Percentiles rank a stretch among this genome's conserved stretches.
These are phyloP conservation scores for Rhizopus arrhizus DNA, from an alignment of 371 early-diverging fungal genomes.

Conservation along the genomic window DNA sequence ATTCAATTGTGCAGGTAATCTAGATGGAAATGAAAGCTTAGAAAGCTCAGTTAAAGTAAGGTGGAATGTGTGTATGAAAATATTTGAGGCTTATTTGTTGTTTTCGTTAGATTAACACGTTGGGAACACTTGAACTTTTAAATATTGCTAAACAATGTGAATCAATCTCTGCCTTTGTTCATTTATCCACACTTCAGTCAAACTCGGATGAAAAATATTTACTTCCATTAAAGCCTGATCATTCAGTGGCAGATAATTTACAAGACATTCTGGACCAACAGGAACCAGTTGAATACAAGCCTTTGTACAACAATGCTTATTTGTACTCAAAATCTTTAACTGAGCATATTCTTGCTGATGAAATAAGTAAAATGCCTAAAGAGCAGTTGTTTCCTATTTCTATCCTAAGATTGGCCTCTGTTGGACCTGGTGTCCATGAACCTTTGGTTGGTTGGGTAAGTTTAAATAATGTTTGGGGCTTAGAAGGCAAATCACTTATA, in stretches of 20 bases:
- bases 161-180: conserved; percentile 49
- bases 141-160: conserved; percentile 56
- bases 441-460: conserved; percentile 67
- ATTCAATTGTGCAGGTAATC: conserved; percentile 61
- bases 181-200: conserved; percentile 58
- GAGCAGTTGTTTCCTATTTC: conserved; percentile 47
- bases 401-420: conserved; percentile 58
- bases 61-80: not conserved
- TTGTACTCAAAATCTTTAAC: conserved; percentile 60
- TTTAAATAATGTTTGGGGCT: not conserved
- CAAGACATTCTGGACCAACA: conserved; percentile 11
- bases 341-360: conserved; percentile 55
- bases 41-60: conserved; percentile 55
- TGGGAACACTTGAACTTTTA: conserved; percentile 56
- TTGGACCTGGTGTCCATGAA: conserved; percentile 56
- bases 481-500: not conserved
- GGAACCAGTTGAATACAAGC: conserved; percentile 14
- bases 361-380: conserved; percentile 40
- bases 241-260: conserved; percentile 28
- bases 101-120: conserved; percentile 46
- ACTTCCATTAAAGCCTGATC: conserved; percentile 50
- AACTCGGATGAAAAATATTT: conserved; percentile 43
- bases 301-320: conserved; percentile 55
- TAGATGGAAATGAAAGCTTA: conserved; percentile 57
- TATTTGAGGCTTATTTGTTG: not conserved